Percentiles rank a stretch among this genome's conserved stretches.
Evolutionary conservation across 2,329 filamentous ascomycete genomes (phyloP).

Genomic region (Chalaropsis thielavioides): DNA sequence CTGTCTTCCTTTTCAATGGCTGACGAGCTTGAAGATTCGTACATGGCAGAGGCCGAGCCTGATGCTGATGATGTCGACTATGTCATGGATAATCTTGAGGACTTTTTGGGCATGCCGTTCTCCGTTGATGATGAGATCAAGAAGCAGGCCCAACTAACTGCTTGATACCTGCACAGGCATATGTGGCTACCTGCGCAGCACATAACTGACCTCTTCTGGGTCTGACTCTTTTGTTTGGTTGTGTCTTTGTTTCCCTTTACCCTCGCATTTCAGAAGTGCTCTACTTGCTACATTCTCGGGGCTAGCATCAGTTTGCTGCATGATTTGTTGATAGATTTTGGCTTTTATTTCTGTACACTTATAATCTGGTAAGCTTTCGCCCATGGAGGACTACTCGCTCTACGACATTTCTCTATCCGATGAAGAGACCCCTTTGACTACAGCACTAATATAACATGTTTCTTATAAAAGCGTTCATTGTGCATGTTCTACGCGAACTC

Average conservation of each 20-base stretch:
- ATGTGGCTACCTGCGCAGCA: not conserved
- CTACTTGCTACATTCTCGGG: not conserved
- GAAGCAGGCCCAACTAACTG: constrained; percentile 15
- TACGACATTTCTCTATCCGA: not conserved
- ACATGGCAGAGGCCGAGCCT: constrained; percentile 23
- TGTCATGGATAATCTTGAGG: constrained; percentile 32
- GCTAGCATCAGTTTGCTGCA: not conserved
- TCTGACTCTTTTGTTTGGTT: not conserved
- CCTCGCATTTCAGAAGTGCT: constrained; percentile 12
- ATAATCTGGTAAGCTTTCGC: not conserved
- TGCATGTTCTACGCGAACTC: not conserved
- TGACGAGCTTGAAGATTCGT: constrained; percentile 3
- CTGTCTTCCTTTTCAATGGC: not conserved
- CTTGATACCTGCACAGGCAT: not conserved
- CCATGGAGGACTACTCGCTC: not conserved
- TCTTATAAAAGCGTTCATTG: not conserved
- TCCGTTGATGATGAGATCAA: constrained; percentile 24
- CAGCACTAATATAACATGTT: not conserved
- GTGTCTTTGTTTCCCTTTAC: constrained; percentile 12
- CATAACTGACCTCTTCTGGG: not conserved
- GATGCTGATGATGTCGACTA: constrained; percentile 31
- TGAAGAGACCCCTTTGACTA: not conserved
- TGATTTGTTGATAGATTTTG: constrained; percentile 6
- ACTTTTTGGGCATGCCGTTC: constrained; percentile 29
- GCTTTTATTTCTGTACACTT: not conserved